A percentile compares a stretch with the other conserved stretches of the same genome.
These are phyloP conservation scores for Backusella liffmaniae DNA, from an alignment of 192 early-diverging fungal genomes.

Conservation along the genomic window DNA sequence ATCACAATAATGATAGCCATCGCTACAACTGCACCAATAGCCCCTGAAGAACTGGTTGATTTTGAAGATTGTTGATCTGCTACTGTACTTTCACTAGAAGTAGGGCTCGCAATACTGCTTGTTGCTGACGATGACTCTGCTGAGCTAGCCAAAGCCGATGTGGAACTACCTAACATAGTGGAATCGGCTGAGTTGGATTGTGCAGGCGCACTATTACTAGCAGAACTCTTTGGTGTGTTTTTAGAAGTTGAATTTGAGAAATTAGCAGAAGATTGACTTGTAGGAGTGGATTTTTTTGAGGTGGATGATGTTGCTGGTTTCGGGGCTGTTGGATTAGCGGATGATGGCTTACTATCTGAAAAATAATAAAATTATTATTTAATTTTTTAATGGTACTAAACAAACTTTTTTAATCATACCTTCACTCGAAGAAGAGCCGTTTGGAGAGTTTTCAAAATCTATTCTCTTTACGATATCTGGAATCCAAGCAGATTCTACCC, in stretches of 20 bases:
- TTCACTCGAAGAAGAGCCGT: not conserved
- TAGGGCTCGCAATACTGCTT: not conserved
- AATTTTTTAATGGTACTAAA: not conserved
- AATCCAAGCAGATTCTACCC: not conserved
- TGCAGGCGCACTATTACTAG: not conserved
- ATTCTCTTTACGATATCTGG: not conserved
- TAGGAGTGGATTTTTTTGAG: not conserved
- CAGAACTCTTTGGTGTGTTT: not conserved
- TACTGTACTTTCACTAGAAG: not conserved
- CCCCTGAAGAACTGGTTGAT: conserved; percentile 21
- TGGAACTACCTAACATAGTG: not conserved
- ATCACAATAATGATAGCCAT: conserved; percentile 15
- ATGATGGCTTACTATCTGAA: not conserved
- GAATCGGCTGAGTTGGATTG: not conserved
- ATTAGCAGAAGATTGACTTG: not conserved
- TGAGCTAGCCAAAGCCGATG: not conserved
- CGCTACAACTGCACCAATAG: conserved; percentile 34
- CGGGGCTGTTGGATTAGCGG: not conserved
- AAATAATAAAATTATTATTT: not conserved
- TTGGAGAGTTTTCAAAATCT: not conserved
- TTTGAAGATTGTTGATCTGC: not conserved
- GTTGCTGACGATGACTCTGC: not conserved
- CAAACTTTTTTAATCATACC: not conserved
- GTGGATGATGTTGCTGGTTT: not conserved
- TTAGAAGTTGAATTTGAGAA: not conserved